Base-by-base conservation (phyloP, 768 basidiomycete genomes). In the Daedaleopsis sinensis region DNA sequence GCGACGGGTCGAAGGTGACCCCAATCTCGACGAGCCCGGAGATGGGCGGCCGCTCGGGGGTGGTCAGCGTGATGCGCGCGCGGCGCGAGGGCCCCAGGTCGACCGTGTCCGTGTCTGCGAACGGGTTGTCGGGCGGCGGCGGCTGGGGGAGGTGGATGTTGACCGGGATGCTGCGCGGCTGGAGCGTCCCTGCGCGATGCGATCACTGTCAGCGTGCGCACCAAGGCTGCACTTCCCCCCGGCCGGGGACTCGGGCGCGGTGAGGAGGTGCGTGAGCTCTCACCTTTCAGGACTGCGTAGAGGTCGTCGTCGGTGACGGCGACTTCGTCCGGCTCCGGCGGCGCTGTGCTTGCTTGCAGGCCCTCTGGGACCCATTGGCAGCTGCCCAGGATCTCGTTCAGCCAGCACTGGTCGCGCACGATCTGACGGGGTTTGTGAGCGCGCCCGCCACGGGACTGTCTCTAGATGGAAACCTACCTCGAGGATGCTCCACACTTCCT, bases 351-450 rank as follows among this genome's bases (percentile, higher is more conserved):
- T 9, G 39, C 39, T 12, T 42, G 39, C 13, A 77, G 61, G 11
- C 76, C 78, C 67, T 91, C 89, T 4, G 84, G 78, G 27, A 73
- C 72, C 91, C 92, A 94, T 13, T 82, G 73, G 48, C 83, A 85
- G 48, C 82, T 79, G 5, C 76, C 67, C 21, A 94, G 72, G n/a
- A 81, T 80, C 67, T 89, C 89, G 68, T 93, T 94, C 18, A 93
- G 68, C 92, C 92, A 94, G 67, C 88, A 90, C 73, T 93, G 92
- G 62, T 93, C 91, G 60, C 83, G 80, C 5, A 93, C 89, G 67
- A 94, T 82, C 88, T 90, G 44, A 49, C 3, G 39, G 11, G 2
- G 39, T 12, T 12, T 5, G 15, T 21, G 12, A 49, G 4, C 7
- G 23, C 47, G 13, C 21, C 1, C 11, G 13, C 21, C 13, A 6